A percentile compares a stretch with the other conserved stretches of the same genome.
phyloP scores from a whole-genome alignment of 2,329 filamentous ascomycete species.

The Neopestalotiopsis clavispora region DNA sequence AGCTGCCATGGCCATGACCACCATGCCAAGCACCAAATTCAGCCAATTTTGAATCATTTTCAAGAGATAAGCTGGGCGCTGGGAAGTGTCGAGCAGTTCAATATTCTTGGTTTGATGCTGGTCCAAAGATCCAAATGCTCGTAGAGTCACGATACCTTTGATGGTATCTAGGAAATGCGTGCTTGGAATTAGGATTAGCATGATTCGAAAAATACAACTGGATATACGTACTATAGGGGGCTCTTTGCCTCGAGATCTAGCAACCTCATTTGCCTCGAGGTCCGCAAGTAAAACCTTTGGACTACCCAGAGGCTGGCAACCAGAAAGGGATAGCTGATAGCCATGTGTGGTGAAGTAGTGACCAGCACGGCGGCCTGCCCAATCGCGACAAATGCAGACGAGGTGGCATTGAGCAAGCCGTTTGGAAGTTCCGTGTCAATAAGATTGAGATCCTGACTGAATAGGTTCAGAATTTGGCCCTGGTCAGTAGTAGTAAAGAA shows the following conservation, averaged over 20 bases:
- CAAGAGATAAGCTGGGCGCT: slow-evolving; percentile 56
- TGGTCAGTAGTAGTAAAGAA: slow-evolving; percentile 38
- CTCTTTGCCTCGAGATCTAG: slow-evolving; percentile 56
- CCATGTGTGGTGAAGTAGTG: slow-evolving; percentile 42
- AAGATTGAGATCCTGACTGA: slow-evolving; percentile 45
- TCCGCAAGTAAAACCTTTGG: slow-evolving; percentile 56
- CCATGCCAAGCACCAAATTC: slow-evolving; percentile 13
- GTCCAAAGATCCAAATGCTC: slow-evolving; percentile 53
- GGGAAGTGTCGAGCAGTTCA: slow-evolving; percentile 50
- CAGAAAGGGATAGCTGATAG: slow-evolving; percentile 48
- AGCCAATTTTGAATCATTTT: slow-evolving; percentile 50
- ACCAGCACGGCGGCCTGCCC: slow-evolving; percentile 49
- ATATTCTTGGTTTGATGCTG: slow-evolving; percentile 47
- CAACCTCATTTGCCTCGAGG: slow-evolving; percentile 54
- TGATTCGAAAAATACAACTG: not conserved
- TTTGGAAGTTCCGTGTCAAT: slow-evolving; percentile 42
- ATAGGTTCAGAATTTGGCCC: slow-evolving; percentile 39
- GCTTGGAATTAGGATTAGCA: slow-evolving; percentile 21
- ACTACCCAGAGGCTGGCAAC: slow-evolving; percentile 45
- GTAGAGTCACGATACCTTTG: slow-evolving; percentile 51
- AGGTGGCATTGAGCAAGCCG: slow-evolving; percentile 28
- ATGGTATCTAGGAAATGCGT: slow-evolving; percentile 53
- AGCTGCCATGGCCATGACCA: slow-evolving; percentile 27
- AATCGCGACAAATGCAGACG: slow-evolving; percentile 26
- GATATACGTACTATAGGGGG: slow-evolving; percentile 47